Conservation (phyloP, 805 yeast species). For the Wickerhamomyces alni region DNA sequence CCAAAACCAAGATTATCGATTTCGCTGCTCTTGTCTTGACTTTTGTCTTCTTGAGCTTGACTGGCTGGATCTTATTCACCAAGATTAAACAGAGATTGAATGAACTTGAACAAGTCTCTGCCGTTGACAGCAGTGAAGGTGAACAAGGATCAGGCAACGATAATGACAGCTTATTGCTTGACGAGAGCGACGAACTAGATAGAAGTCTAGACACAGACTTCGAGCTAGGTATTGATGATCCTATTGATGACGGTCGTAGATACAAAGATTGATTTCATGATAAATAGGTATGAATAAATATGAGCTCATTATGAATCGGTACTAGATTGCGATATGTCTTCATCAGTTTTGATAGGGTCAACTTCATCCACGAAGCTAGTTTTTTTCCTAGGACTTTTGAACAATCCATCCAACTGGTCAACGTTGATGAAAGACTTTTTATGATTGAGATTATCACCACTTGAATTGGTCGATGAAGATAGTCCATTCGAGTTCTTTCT, state of each 20-base stretch:
- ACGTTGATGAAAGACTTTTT: conserved; percentile 9
- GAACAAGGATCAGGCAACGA: neutral
- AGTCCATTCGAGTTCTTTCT: conserved; percentile 2
- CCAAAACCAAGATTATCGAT: conserved; percentile 52
- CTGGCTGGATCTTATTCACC: conserved; percentile 63
- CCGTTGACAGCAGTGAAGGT: neutral
- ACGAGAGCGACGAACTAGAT: neutral
- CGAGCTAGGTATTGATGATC: conserved; percentile 6
- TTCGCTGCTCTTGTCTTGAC: conserved; percentile 56
- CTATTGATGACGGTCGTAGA: neutral
- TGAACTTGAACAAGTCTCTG: conserved; percentile 21
- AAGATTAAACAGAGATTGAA: conserved; percentile 35
- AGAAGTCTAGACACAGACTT: conserved; percentile 7
- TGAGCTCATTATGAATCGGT: neutral
- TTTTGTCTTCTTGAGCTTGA: conserved; percentile 41
- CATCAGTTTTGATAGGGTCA: conserved; percentile 19
- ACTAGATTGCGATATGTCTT: neutral
- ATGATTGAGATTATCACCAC: neutral
- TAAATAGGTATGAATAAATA: too few species aligned
- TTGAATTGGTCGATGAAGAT: conserved; percentile 10
- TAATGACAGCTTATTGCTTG: neutral
- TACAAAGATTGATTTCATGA: too few species aligned
- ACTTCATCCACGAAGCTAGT: conserved; percentile 5
- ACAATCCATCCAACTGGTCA: conserved; percentile 19
- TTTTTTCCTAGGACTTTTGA: conserved; percentile 1